Base-by-base conservation (phyloP, 768 basidiomycete species). In the Tylopilus sp. region DNA sequence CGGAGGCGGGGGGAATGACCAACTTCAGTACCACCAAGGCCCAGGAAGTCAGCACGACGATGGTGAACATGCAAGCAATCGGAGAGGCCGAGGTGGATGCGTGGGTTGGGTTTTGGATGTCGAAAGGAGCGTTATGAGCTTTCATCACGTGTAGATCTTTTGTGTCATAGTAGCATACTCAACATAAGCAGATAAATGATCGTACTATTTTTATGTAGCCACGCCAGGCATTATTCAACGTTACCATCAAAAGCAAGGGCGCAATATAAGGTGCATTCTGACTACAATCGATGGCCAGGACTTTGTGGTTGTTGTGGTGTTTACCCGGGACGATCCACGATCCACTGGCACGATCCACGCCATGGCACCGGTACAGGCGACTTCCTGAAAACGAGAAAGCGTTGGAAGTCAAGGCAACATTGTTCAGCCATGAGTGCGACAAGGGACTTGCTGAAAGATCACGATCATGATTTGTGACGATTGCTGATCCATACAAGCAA, bases 391-490 rank as follows among this genome's bases (percentile, higher is more conserved):
- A 36, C 14, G 14, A 48, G 36, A 29, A 25, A 9, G 43, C 51
- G 2, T 22, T 38, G 41, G 30, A 12, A 30, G 48, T 19, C 33
- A 53, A 45, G 17, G 42, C 1, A 8, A 6, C 25, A 9, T 4
- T 52, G 0, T 52, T 52, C 55, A 43, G n/a, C 36, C 55, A 48
- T 6, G 36, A 53, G 10, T 50, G 42, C 5, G 54, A 52, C 6
- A 38, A 48, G 4, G 46, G 38, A 29, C 55, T 53, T 28, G 46
- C 42, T 0, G 29, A 38, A 24, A 48, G 19, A 29, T 13, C 25
- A 4, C 33, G 38, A n/a, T n/a, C n/a, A n/a, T n/a, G n/a, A 19
- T 52, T 44, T 25, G 45, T 13, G 7, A 38, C 36, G 12, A 21
- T 48, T 14, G 47, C 47, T 12, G 47, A 48, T 21, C 47, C 47